Conservation (phyloP, 306 rosid genomes). For the Ziziphus jujuba region DNA sequence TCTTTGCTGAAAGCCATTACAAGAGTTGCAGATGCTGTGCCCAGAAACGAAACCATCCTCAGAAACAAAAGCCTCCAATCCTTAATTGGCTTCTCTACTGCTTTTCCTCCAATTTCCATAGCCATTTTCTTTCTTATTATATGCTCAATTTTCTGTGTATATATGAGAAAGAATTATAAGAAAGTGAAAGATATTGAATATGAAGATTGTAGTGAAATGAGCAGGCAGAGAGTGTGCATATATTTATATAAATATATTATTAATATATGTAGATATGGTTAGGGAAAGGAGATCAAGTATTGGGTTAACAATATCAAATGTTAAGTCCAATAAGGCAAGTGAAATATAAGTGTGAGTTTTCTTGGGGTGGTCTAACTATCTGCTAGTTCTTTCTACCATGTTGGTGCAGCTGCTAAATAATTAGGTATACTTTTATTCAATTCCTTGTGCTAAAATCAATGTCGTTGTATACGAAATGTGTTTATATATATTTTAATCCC, state of each 20-base stretch:
- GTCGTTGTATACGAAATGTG: constrained; percentile 6
- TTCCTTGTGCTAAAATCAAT: background rate
- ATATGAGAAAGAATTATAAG: constrained; percentile 1
- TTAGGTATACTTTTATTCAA: constrained; percentile 28
- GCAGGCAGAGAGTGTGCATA: background rate
- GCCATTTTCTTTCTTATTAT: constrained; percentile 35
- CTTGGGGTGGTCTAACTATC: constrained; percentile 60
- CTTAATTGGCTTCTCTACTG: constrained; percentile 19
- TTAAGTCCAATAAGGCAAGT: constrained; percentile 46
- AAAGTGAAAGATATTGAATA: constrained; percentile 12
- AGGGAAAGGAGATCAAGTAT: constrained; percentile 11
- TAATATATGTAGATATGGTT: constrained; percentile 19
- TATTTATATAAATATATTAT: constrained; percentile 23
- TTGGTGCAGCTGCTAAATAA: constrained; percentile 40
- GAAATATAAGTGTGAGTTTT: constrained; percentile 15
- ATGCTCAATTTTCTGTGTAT: background rate
- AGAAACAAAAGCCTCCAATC: constrained; percentile 50
- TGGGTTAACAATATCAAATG: constrained; percentile 24
- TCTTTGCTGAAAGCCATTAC: constrained; percentile 81
- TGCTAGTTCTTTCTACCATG: constrained; percentile 19
- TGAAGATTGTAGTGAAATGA: background rate
- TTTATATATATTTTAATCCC: background rate
- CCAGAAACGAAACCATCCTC: constrained; percentile 57
- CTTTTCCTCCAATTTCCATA: constrained; percentile 37
- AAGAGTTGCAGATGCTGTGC: constrained; percentile 71